Conservation (phyloP, 352 stramenopile genomes). For the Globisporangium perplexum region DNA sequence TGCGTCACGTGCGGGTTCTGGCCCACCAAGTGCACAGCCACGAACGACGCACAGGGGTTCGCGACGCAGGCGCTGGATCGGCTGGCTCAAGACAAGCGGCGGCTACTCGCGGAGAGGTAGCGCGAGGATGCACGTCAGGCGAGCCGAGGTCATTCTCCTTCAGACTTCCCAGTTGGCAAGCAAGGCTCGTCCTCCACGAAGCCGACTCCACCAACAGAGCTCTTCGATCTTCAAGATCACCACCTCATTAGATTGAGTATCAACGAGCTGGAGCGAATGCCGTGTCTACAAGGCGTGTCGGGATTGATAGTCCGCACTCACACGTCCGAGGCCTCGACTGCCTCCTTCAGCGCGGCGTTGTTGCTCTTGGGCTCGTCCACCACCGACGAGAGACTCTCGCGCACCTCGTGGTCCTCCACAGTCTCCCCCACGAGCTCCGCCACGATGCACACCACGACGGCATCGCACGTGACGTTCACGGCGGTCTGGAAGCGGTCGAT, state of each 20-base stretch:
- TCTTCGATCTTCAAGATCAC: too few relatives aligned
- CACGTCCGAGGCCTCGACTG: not conserved
- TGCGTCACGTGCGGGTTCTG: slow-evolving; percentile 65
- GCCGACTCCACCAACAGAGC: too few relatives aligned
- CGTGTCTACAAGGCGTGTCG: too few relatives aligned
- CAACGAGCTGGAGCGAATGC: too few relatives aligned
- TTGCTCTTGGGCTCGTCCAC: slow-evolving; percentile 1
- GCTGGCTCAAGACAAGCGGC: slow-evolving; percentile 28
- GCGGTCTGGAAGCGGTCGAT: slow-evolving; percentile 49
- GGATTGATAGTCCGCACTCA: too few relatives aligned
- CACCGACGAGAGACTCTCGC: not conserved
- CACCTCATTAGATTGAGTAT: too few relatives aligned
- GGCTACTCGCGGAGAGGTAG: slow-evolving; percentile 5
- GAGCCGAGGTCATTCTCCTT: too few relatives aligned
- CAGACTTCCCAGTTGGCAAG: too few relatives aligned
- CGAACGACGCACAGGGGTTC: slow-evolving; percentile 46
- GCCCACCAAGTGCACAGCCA: slow-evolving; percentile 45
- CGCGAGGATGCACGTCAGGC: too few relatives aligned
- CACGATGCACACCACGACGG: slow-evolving; percentile 51
- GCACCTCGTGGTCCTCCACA: not conserved
- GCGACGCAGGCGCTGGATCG: slow-evolving; percentile 39
- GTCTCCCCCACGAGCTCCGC: slow-evolving; percentile 13
- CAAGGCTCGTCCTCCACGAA: too few relatives aligned
- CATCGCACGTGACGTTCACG: slow-evolving; percentile 59
- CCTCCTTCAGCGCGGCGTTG: not conserved